Percentiles rank a stretch among this genome's conserved stretches.
phyloP scores from a whole-genome alignment of 805 yeast species.

The Yarrowia sp. region DNA sequence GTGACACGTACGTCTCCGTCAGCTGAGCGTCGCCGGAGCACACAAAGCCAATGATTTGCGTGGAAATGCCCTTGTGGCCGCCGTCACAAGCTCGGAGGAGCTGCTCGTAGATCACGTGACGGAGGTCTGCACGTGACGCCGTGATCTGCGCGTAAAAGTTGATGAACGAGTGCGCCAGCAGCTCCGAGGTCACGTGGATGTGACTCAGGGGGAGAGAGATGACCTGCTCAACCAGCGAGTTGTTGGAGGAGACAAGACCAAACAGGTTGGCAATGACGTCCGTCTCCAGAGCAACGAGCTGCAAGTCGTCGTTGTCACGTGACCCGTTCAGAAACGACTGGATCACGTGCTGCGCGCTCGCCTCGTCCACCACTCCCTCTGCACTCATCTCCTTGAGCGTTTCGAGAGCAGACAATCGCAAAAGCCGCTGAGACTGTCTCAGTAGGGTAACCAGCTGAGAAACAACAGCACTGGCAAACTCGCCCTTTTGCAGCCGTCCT shows the following conservation, averaged over 20 bases:
- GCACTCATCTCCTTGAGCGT: constrained; percentile 30
- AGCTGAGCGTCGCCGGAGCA: constrained; percentile 7
- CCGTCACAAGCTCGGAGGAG: background rate
- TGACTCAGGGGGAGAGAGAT: background rate
- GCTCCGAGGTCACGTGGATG: constrained; percentile 14
- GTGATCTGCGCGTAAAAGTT: constrained; percentile 19
- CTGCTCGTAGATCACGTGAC: constrained; percentile 12
- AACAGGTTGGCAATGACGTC: constrained; percentile 10
- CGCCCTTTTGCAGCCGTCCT: constrained; percentile 29
- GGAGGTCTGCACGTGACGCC: background rate
- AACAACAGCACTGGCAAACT: constrained; percentile 32
- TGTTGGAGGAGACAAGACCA: background rate
- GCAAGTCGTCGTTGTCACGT: background rate
- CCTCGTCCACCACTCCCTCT: constrained; percentile 1
- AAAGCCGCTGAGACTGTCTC: constrained; percentile 32
- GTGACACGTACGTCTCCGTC: background rate
- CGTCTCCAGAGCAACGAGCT: constrained; percentile 18
- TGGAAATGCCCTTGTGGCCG: constrained; percentile 17
- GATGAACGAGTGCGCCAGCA: constrained; percentile 10
- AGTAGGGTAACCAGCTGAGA: constrained; percentile 31
- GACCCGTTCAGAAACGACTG: background rate
- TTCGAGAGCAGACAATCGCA: constrained; percentile 33
- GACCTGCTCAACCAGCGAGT: background rate
- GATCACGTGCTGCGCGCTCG: constrained; percentile 1
- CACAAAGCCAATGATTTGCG: constrained; percentile 11